phyloP scores from a whole-genome alignment of 2,329 filamentous ascomycete species.

The Epichloe bromicola region DNA sequence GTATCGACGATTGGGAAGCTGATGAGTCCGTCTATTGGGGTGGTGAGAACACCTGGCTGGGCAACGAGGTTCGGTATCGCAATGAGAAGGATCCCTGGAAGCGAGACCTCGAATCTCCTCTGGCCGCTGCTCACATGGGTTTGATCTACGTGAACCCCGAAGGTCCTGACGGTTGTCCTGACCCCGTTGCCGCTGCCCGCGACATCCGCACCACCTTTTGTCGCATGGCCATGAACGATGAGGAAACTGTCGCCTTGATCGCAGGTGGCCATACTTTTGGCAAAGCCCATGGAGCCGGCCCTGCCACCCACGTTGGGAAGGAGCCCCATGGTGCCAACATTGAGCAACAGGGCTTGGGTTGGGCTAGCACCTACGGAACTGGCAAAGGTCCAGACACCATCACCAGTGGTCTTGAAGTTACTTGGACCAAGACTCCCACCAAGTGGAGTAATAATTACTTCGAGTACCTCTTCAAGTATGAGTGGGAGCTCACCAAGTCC shows the following conservation, averaged over 20 bases:
- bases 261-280: conserved; percentile 68
- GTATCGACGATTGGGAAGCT: conserved; percentile 59
- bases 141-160: conserved; percentile 76
- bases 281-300: conserved; percentile 66
- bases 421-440: conserved; percentile 63
- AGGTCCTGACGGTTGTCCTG: conserved; percentile 59
- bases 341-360: conserved; percentile 58
- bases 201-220: conserved; percentile 65
- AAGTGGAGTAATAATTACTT: conserved; percentile 67
- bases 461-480: conserved; percentile 64
- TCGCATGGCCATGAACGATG: conserved; percentile 74
- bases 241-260: conserved; percentile 70
- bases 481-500: conserved; percentile 65
- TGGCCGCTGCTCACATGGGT: conserved; percentile 56
- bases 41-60: conserved; percentile 59
- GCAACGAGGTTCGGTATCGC: conserved; percentile 58
- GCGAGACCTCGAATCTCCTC: conserved; percentile 53
- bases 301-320: conserved; percentile 47
- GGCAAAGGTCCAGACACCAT: conserved; percentile 63
- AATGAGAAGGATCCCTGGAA: conserved; percentile 38
- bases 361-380: conserved; percentile 49
- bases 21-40: conserved; percentile 72
- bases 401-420: conserved; percentile 66
- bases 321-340: conserved; percentile 55
- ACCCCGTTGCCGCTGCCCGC: conserved; percentile 52